Base-by-base conservation (phyloP, 2,329 filamentous ascomycete genomes). In the Tetracladium maxilliforme region DNA sequence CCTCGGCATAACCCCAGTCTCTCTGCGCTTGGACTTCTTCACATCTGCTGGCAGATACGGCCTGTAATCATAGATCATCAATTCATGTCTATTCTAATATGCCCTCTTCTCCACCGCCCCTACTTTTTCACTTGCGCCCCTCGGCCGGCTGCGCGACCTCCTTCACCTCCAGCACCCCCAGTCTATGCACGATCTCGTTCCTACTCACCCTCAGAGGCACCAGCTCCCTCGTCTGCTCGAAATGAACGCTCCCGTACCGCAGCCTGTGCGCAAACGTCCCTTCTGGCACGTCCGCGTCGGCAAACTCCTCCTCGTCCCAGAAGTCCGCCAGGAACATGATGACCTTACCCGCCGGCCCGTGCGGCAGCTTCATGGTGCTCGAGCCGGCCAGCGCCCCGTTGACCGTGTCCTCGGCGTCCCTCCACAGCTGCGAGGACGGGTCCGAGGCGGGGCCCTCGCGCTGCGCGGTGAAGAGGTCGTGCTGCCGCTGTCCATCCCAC, bases 361-460 rank as follows among this genome's bases (percentile, higher is more conserved):
- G 46, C 4, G 42, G 47, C 19, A 50, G 27, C 30, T 50, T 50
- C 42, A 47, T 42, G 11, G 41, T 48, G 7, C 39, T 35, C 3
- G 43, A 43, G 20, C 41, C 43, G 11, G 41, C 40, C 6, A 51
- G 37, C 3, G 47, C 33, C n/a, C 42, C 37, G 16, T 35, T 26
- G 10, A 44, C 41, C 14, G 45, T 43, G 9, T 31, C 27, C 19
- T 46, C 37, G 4, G 44, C 44, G n/a, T 33, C 35, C 14, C 42
- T 30, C 34, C 39, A 45, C 18, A 30, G 33, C 20, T 43, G 40
- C 4, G 25, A 25, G 14, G 43, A 39, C 24, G 32, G 35, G 3
- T 40, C 31, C 4, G 36, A 36, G 6, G 32, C 41, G 6, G 34
- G 32, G 4, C 40, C 41, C 1, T 29, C 32, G 15, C 35, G 37